Base-by-base conservation (phyloP, 768 basidiomycete genomes). In the Lactarius evosmus region DNA sequence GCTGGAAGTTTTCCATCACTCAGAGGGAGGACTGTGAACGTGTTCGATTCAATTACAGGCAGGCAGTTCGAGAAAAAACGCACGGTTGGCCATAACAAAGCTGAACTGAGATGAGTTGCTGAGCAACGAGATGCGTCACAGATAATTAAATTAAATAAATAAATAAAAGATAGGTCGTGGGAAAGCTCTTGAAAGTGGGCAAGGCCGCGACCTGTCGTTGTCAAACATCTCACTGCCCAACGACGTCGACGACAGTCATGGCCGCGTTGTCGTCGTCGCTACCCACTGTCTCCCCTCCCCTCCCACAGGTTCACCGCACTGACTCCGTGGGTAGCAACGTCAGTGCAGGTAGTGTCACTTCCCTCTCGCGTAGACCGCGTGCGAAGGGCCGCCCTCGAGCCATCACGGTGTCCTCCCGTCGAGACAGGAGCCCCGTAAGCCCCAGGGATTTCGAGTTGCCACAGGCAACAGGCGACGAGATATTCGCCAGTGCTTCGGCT, bases 1-100 rank as follows among this genome's bases (percentile, higher is more conserved):
- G 85, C 82, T 1, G 93, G 93, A 9, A 99, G 83, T 72, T 82
- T 80, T 32, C 95, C 95, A 8, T 78, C 77, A 16, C 79, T 76
- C 54, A 84, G 77, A 0, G 91, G 92, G 11, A 93, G 78, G 70
- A 79, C 88, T 89, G 61, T 30, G 11, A 12, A 32, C 29, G 25
- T 32, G 6, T 32, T 16, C 25, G 30, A 2, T 51, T 60, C 25
- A 49, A 49, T 32, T 7, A 22, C 8, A n/a, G 1, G 9, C 29
- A 7, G 16, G 16, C 9, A 6, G 25, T 34, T 41, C n/a, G 52
- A 29, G 33, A 14, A 12, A n/a, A 36, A 19, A 49, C 29, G 54
- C 17, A 56, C 66, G 1, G 25, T 25, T 29, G 3, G 40, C 57
- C 62, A 63, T 63, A 6, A 12, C 41, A 6, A 6, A 44, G n/a